These are phyloP conservation scores for Cronartium ribicola DNA, from an alignment of 1,284 basidiomycete species.

Conservation along the genomic window DNA sequence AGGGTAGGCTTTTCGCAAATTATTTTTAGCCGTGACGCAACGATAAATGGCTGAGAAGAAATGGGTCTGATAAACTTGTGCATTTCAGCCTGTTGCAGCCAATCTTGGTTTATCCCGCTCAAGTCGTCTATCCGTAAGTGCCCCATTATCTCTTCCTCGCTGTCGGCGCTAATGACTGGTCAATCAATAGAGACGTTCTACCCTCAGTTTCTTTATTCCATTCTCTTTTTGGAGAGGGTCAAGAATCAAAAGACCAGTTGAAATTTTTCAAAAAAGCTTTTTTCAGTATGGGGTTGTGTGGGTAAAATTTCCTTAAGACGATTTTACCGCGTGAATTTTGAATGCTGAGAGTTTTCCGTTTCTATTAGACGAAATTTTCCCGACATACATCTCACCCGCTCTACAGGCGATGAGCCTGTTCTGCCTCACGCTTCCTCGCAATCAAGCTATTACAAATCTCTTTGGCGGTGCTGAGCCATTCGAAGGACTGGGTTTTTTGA, in stretches of 20 bases:
- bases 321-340: background rate
- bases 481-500: constrained; percentile 32
- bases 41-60: background rate
- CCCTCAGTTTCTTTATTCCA: constrained; percentile 40
- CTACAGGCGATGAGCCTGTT: constrained; percentile 31
- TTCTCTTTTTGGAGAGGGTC: constrained; percentile 17
- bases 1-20: too few species aligned
- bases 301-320: background rate
- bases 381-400: constrained; percentile 28
- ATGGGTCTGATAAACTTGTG: background rate
- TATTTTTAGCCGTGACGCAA: background rate
- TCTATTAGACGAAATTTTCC: constrained; percentile 36
- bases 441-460: background rate
- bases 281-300: constrained; percentile 33
- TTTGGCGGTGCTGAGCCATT: constrained; percentile 33
- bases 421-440: constrained; percentile 23
- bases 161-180: background rate
- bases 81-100: constrained; percentile 15
- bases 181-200: constrained; percentile 24
- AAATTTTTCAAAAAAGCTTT: constrained; percentile 39
- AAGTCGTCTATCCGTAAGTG: constrained; percentile 39
- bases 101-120: constrained; percentile 38
- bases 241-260: constrained; percentile 25
- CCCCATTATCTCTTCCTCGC: background rate
- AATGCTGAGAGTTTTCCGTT: background rate